Evolutionary conservation across 495 filamentous ascomycete genomes (phyloP), one percentile per base, ranked within the genome.

Genomic region (Aspergillus panamensis): DNA sequence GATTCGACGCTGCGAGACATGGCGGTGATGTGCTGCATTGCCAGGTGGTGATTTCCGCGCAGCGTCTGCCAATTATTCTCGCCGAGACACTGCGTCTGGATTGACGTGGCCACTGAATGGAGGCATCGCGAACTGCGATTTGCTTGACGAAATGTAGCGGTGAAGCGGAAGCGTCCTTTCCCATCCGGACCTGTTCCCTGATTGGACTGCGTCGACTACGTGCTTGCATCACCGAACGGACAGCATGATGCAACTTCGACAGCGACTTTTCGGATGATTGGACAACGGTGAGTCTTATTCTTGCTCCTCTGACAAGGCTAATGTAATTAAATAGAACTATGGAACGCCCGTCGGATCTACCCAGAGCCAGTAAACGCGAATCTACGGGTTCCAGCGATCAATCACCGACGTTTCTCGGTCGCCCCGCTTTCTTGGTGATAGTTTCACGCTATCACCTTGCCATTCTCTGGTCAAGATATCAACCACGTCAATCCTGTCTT

Each of bases 21-120:
- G 65, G 68, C 64, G 69, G 71, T 71, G 71, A 71, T 71, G 58
- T 31, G 53, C 55, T 63, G 61, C 61, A 57, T 52, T 52, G 20
- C 48, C 53, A 55, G 55, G 51, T 51, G 51, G 51, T 62, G 55
- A 51, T 57, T 48, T 57, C 53, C 47, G 56, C n/a, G 8, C 47
- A 43, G 17, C 32, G 14, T 50, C 49, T 47, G 14, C 61, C 61
- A 63, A 63, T 63, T 32, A 52, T 25, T 52, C 56, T 16, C 29
- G 32, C 39, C 7, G 25, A 4, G 33, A 33, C 54, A 31, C 51
- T 48, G 30, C 48, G 30, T 47, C 31, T 30, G 35, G 25, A 13
- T 57, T 66, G 63, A 66, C 63, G 63, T 66, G 63, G 63, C 63
- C 57, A 52, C 29, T 50, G 33, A 5, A 45, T 42, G 47, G 56